phyloP scores from a whole-genome alignment of 768 basidiomycete genomes.

The Tricholoma flavovirens region DNA sequence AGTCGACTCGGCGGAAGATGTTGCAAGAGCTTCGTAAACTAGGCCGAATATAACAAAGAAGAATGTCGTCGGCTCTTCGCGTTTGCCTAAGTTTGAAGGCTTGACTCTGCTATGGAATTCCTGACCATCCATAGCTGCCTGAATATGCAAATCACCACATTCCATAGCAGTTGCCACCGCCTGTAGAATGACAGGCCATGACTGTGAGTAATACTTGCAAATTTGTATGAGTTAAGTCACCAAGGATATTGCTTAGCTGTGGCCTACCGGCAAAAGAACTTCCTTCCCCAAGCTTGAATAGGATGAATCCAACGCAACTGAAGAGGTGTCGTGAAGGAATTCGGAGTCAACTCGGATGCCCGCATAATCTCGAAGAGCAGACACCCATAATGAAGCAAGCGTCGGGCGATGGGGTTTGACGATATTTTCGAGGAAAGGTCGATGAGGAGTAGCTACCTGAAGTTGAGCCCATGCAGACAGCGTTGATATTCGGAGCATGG shows the following conservation, averaged over 20 bases:
- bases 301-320: constrained; percentile 71
- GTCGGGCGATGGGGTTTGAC: constrained; percentile 72
- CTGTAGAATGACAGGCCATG: constrained; percentile 80
- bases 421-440: constrained; percentile 73
- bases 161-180: constrained; percentile 82
- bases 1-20: constrained; percentile 56
- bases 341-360: constrained; percentile 88
- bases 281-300: constrained; percentile 89
- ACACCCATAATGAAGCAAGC: constrained; percentile 83
- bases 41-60: constrained; percentile 92
- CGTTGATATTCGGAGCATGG: constrained; percentile 90
- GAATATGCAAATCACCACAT: constrained; percentile 54
- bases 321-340: constrained; percentile 67
- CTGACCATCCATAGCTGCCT: constrained; percentile 79
- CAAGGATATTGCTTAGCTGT: background rate
- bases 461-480: constrained; percentile 95
- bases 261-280: constrained; percentile 80
- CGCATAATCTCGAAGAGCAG: constrained; percentile 87
- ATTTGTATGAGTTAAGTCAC: constrained; percentile 1
- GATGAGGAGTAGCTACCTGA: constrained; percentile 67
- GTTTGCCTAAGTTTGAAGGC: constrained; percentile 20
- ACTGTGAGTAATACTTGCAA: constrained; percentile 75
- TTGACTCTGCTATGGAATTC: constrained; percentile 30
- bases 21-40: constrained; percentile 82
- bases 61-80: constrained; percentile 66